Evolutionary conservation across 371 early-diverging fungal genomes (phyloP), one percentile per base, ranked within the genome.

Genomic region (Dinochytrium kinnereticum): DNA sequence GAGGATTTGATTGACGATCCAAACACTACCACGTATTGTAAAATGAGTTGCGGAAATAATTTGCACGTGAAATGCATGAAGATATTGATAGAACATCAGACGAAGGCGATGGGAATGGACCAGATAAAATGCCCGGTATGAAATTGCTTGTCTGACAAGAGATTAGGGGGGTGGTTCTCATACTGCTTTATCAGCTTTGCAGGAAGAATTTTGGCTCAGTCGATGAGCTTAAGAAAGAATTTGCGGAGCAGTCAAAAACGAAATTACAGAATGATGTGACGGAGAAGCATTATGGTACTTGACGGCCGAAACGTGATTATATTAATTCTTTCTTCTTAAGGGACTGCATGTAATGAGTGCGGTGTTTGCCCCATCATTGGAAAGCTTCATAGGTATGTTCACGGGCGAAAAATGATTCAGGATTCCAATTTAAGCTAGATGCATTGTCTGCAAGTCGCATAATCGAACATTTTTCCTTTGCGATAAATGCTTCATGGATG

Each of bases 51-150:
- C 61, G 85, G 85, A 19, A 85, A 85, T 69, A 78, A 75, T 71
- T 59, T 85, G 34, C 85, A 85, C 70, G 73, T 80, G 26, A 81
- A 82, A 51, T 85, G 85, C 68, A 75, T 82, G 69, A 77, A 77
- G 55, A 53, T 85, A 0, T 64, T 82, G 68, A 71, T 81, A 67
- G 81, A 85, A 28, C 85, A 85, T 64, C 80, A 82, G 64, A 73
- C 75, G 2, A 74, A 80, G 40, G 59, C 72, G 19, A 39, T 84
- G 59, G 81, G 80, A 0, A 33, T 76, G 50, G 79, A 76, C 15
- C 53, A 64, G 7, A 59, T 82, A 59, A 80, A 80, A 53, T 84
- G 85, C 67, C 85, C 85, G 28, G 82, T 82, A 69, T 21, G 72
- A 37, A 33, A 37, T 19, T 1, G 39, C 13, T 15, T n/a, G n/a